Conservation (phyloP, 768 basidiomycete species). For the Serendipita vermifera region DNA sequence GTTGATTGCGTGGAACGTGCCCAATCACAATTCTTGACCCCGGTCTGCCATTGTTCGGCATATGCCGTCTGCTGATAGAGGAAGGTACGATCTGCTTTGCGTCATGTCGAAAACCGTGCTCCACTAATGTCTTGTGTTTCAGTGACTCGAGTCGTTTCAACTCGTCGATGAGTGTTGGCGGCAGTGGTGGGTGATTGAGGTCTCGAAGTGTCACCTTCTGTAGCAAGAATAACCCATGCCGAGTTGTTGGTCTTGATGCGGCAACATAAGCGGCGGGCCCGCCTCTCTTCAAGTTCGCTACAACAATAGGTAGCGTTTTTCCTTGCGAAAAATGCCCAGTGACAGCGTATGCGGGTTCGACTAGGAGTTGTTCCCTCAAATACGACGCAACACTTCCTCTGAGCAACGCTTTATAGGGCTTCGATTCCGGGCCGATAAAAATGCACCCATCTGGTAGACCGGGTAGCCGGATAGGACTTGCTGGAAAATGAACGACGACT, state of each 20-base stretch:
- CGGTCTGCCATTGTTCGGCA: too few species aligned
- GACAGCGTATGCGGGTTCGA: conserved; percentile 23
- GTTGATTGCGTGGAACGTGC: too few species aligned
- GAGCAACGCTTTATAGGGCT: background rate
- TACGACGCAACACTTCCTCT: background rate
- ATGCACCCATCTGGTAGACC: conserved; percentile 16
- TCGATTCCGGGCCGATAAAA: conserved; percentile 16
- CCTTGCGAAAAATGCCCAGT: conserved; percentile 26
- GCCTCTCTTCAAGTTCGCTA: conserved; percentile 19
- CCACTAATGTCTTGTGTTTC: background rate
- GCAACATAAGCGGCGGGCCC: conserved; percentile 24
- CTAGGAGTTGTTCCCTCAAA: conserved; percentile 17
- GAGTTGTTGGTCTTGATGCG: conserved; percentile 18
- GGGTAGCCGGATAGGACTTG: conserved; percentile 15
- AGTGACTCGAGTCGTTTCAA: background rate
- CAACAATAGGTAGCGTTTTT: conserved; percentile 18
- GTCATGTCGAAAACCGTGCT: background rate
- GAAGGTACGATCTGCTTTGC: too few species aligned
- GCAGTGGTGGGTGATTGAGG: conserved; percentile 19
- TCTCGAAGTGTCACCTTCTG: conserved; percentile 16
- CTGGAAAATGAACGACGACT: conserved; percentile 18
- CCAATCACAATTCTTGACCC: too few species aligned
- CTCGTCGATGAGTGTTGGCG: background rate
- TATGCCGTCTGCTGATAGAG: too few species aligned
- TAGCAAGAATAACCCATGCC: conserved; percentile 19